phyloP scores from a whole-genome alignment of 345 rosid genomes.

The Eucalyptus shirleyi region DNA sequence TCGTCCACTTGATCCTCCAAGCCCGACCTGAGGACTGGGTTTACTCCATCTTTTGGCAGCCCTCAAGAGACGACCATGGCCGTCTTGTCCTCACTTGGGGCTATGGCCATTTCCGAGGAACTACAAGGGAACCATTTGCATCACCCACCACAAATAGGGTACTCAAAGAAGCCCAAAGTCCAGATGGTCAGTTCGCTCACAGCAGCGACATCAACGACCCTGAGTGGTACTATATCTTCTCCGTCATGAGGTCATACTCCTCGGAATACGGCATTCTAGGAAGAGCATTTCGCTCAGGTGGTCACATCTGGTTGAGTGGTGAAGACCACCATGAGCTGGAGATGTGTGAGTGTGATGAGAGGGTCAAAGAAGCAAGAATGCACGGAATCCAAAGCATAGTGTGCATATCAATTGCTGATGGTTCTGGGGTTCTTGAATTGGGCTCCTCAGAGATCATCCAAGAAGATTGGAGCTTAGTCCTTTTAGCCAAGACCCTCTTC shows the following conservation, averaged over 20 bases:
- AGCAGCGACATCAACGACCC: background rate
- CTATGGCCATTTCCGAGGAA: background rate
- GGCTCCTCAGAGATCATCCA: background rate
- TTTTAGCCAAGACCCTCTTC: no score
- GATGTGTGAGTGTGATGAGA: no score
- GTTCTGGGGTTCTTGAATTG: no score
- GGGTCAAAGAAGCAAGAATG: no score
- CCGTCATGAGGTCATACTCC: background rate
- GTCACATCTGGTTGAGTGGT: no score
- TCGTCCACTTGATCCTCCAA: conserved; percentile 2
- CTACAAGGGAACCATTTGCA: background rate
- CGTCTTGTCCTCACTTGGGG: background rate
- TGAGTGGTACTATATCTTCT: background rate
- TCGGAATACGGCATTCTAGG: no score
- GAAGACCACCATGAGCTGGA: no score
- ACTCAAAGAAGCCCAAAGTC: background rate
- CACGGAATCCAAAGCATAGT: no score
- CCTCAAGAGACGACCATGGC: background rate
- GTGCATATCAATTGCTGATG: no score
- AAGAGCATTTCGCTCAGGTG: no score
- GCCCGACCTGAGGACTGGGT: background rate
- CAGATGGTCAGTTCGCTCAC: background rate
- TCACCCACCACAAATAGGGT: background rate
- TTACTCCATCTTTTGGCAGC: conserved; percentile 9
- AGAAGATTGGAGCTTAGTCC: background rate